Conservation (phyloP, 306 rosid genomes). For the Leucaena leucocephala region DNA sequence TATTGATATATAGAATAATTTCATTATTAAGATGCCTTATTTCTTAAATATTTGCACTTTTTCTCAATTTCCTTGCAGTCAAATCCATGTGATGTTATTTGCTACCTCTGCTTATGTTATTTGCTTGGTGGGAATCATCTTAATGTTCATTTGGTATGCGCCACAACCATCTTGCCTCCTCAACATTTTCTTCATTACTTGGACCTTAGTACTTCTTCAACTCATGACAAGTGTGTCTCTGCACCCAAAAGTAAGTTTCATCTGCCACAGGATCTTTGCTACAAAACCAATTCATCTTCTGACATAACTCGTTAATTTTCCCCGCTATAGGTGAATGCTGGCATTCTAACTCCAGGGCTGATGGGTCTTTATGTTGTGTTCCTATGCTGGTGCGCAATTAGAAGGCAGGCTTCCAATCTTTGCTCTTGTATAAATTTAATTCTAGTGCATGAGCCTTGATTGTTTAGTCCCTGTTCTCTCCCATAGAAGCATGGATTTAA, state of each 20-base stretch:
- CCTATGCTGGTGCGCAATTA: slow-evolving; percentile 97
- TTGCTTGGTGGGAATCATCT: slow-evolving; percentile 73
- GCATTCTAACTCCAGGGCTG: slow-evolving; percentile 83
- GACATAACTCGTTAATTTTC: slow-evolving; percentile 1
- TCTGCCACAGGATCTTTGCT: neutral
- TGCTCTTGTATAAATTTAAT: slow-evolving; percentile 1
- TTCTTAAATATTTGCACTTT: neutral
- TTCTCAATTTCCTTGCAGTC: slow-evolving; percentile 55
- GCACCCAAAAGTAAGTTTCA: slow-evolving; percentile 75
- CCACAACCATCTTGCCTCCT: slow-evolving; percentile 87
- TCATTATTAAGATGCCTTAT: slow-evolving; percentile 1
- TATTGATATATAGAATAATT: neutral
- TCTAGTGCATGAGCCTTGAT: slow-evolving; percentile 6
- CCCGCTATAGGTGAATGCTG: slow-evolving; percentile 72
- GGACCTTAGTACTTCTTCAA: slow-evolving; percentile 91
- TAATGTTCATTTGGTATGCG: slow-evolving; percentile 95
- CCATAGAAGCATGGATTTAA: slow-evolving; percentile 17
- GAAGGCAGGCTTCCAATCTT: slow-evolving; percentile 59
- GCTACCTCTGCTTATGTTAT: slow-evolving; percentile 73
- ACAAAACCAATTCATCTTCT: slow-evolving; percentile 14
- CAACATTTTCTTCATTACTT: slow-evolving; percentile 89
- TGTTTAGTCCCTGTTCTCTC: neutral
- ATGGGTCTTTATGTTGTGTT: slow-evolving; percentile 96
- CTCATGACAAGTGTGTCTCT: slow-evolving; percentile 93
- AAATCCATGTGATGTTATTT: slow-evolving; percentile 71